Conservation (phyloP, 2,329 filamentous ascomycete species). For the Emericellopsis cladophorae region DNA sequence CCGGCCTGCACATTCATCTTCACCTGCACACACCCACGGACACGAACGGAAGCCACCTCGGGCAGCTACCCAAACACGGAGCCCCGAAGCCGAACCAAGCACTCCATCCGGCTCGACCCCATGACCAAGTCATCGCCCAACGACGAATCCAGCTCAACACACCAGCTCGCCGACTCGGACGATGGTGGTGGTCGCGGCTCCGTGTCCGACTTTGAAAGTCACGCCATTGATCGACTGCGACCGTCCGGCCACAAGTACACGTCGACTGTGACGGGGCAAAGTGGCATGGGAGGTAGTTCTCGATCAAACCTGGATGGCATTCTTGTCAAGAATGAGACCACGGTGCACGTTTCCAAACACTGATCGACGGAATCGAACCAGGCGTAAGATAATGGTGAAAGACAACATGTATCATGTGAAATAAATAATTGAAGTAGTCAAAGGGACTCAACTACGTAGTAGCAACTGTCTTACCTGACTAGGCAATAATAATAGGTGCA, state of each 20-base stretch:
- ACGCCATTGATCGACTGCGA: conserved; percentile 3
- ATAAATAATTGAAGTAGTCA: neutral
- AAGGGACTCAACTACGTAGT: neutral
- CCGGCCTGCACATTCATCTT: conserved; percentile 4
- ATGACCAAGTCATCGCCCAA: conserved; percentile 3
- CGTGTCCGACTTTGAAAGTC: conserved; percentile 3
- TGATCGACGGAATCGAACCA: neutral
- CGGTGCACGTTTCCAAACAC: neutral
- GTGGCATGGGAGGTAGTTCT: neutral
- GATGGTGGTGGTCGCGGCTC: conserved; percentile 3
- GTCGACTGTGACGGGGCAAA: conserved; percentile 3
- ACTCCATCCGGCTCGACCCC: conserved; percentile 3
- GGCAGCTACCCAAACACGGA: conserved; percentile 1
- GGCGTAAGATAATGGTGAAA: neutral
- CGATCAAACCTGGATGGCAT: neutral
- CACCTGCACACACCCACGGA: conserved; percentile 3
- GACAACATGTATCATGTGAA: neutral
- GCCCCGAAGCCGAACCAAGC: conserved; percentile 3
- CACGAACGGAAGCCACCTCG: conserved; percentile 2
- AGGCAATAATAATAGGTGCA: too few species aligned
- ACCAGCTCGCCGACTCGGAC: conserved; percentile 5
- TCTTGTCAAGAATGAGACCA: conserved; percentile 1
- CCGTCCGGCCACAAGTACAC: conserved; percentile 3
- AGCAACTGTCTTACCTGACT: neutral
- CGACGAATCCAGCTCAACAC: conserved; percentile 5